Evolutionary conservation across 768 basidiomycete species (phyloP).

Genomic region (Porpolomopsis calyptriformis): DNA sequence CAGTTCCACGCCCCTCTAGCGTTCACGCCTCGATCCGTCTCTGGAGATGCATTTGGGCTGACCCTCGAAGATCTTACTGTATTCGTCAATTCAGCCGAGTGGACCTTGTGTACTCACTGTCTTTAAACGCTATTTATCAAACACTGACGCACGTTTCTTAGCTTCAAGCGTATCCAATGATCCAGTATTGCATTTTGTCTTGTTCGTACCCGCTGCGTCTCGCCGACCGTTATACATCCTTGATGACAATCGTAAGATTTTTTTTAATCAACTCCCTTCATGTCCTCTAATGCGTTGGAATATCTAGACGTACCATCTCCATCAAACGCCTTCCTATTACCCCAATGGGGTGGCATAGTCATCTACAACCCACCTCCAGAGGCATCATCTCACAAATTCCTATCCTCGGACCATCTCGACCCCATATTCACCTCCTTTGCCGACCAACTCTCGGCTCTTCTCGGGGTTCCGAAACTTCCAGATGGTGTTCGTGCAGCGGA

Average conservation of each 20-base stretch:
- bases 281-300: not conserved
- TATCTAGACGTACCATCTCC: constrained; percentile 34
- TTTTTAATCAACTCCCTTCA: not conserved
- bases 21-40: constrained; percentile 46
- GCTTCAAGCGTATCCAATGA: constrained; percentile 90
- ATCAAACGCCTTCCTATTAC: constrained; percentile 72
- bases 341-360: constrained; percentile 89
- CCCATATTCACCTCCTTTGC: constrained; percentile 54
- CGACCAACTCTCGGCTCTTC: constrained; percentile 63
- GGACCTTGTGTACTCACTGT: constrained; percentile 67
- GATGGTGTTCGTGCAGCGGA: constrained; percentile 25
- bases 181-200: constrained; percentile 84
- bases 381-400: constrained; percentile 21
- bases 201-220: constrained; percentile 71
- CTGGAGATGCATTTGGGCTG: constrained; percentile 39
- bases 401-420: constrained; percentile 36
- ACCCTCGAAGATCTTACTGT: constrained; percentile 78
- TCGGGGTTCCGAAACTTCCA: constrained; percentile 66
- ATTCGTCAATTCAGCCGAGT: constrained; percentile 93
- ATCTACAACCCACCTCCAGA: constrained; percentile 52
- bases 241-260: constrained; percentile 36
- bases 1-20: constrained; percentile 86
- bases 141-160: constrained; percentile 20
- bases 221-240: constrained; percentile 64
- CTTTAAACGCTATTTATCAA: not conserved